These are phyloP conservation scores for Scenedesmus sp. DNA, from an alignment of 163 green algal species.

Conservation along the genomic window DNA sequence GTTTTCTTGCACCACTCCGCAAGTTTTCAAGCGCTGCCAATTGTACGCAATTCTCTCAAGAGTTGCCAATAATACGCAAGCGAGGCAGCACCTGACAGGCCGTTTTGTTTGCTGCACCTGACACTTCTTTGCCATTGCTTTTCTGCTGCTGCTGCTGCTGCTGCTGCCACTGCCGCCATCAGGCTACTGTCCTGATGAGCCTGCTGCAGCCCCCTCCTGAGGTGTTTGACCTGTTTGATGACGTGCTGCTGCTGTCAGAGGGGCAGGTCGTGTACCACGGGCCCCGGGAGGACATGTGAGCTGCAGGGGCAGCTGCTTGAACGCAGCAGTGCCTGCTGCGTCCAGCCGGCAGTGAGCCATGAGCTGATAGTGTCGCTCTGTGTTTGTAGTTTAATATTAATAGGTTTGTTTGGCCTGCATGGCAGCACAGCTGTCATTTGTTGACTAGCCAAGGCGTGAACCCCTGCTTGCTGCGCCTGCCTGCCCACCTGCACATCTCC, in stretches of 20 bases:
- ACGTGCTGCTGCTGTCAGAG: slow-evolving; percentile 60
- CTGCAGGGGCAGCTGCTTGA: background rate
- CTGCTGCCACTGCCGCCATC: background rate
- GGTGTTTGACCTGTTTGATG: slow-evolving; percentile 76
- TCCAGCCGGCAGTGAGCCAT: too few relatives aligned
- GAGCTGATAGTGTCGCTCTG: too few relatives aligned
- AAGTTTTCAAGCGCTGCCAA: too few relatives aligned
- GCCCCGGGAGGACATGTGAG: slow-evolving; percentile 67
- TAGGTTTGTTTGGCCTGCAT: background rate
- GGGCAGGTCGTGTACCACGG: slow-evolving; percentile 83
- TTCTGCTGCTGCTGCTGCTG: background rate
- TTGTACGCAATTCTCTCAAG: too few relatives aligned
- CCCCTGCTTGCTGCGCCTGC: background rate
- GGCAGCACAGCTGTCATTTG: too few relatives aligned
- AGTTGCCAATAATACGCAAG: too few relatives aligned
- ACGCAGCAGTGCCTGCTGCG: background rate
- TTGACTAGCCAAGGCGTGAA: too few relatives aligned
- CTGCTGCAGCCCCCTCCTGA: slow-evolving; percentile 85
- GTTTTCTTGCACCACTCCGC: too few relatives aligned
- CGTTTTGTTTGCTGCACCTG: background rate
- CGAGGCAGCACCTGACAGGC: background rate
- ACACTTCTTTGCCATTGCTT: background rate
- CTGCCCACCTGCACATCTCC: background rate
- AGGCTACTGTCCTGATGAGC: slow-evolving; percentile 69
- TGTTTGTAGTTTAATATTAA: too few relatives aligned